Percentiles rank a stretch among this genome's conserved stretches.
These are phyloP conservation scores for Penicillium canariense DNA, from an alignment of 495 filamentous ascomycete species.

Conservation along the genomic window DNA sequence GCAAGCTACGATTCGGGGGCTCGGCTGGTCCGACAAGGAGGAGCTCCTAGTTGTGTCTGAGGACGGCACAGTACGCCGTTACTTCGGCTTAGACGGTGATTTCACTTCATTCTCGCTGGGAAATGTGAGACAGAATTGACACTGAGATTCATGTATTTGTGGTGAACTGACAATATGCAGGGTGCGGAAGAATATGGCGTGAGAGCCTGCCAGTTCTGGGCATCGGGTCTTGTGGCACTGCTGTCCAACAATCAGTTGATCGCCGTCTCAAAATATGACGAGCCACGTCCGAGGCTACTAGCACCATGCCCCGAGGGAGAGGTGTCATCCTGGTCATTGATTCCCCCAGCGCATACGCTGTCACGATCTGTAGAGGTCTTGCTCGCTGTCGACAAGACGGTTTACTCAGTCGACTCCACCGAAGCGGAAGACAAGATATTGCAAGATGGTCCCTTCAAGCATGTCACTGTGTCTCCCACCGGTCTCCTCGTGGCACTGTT, in stretches of 20 bases:
- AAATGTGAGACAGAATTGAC: slow-evolving; percentile 51
- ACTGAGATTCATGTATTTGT: neutral
- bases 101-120: slow-evolving; percentile 96
- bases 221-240: slow-evolving; percentile 87
- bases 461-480: slow-evolving; percentile 86
- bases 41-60: slow-evolving; percentile 83
- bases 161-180: slow-evolving; percentile 35
- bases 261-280: slow-evolving; percentile 82
- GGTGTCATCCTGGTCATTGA: slow-evolving; percentile 85
- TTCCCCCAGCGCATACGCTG: slow-evolving; percentile 83
- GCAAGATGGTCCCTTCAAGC: slow-evolving; percentile 87
- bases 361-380: slow-evolving; percentile 96
- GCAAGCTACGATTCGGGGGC: slow-evolving; percentile 79
- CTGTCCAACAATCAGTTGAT: slow-evolving; percentile 86
- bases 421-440: slow-evolving; percentile 89
- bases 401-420: slow-evolving; percentile 80
- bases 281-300: slow-evolving; percentile 82
- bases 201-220: slow-evolving; percentile 84
- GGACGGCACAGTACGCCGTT: slow-evolving; percentile 88
- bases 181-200: slow-evolving; percentile 86
- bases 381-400: slow-evolving; percentile 78
- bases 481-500: slow-evolving; percentile 86
- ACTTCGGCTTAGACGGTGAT: slow-evolving; percentile 87
- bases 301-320: slow-evolving; percentile 73
- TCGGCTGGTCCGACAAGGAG: slow-evolving; percentile 98